Evolutionary conservation across 164 flowering plant species (phyloP), one percentile per base, ranked within the genome.

Genomic region (Akebia trifoliata): DNA sequence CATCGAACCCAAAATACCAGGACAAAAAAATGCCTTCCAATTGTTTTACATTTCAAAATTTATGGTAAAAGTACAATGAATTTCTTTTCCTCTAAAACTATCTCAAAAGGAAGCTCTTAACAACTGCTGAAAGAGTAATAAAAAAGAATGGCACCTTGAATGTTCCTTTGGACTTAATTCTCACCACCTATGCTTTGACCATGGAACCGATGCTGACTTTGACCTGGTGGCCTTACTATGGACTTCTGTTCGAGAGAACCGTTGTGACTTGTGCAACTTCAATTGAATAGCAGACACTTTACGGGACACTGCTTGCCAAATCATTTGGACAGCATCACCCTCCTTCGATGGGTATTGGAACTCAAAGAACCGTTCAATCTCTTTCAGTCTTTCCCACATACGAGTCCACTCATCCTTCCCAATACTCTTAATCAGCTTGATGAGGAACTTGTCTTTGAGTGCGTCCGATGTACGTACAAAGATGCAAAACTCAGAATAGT

Each of bases 301-400:
- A 2, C 89, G 73, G 0, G 82, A 72, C 17, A 86, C 77, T 14
- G 91, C 94, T 59, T 80, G 78, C 96, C 94, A 89, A 43, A 89
- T 84, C 97, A 89, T 89, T 46, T 86, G 86, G 14, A 89, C 92
- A 15, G 92, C 97, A 62, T 86, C 95, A 17, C 71, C 78, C 31
- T 76, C 73, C 56, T 53, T 62, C 0, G 95, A 81, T 2, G 97
- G 97, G 59, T 74, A 83, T 54, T 62, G 83, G 59, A 60, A 90
- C 78, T 85, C 86, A 21, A 61, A 90, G 30, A 69, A 57, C 0
- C 57, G 54, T 37, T 83, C 85, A 4, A 87, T 68, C 53, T 85
- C 88, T 48, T 80, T 77, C 69, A 90, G 65, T 70, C 62, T 72
- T 5, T 47, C 28, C 89, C 90, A 80, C 88, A 78, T 90, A 17